phyloP scores from a whole-genome alignment of 192 early-diverging fungal species.

The Powellomyces hirtus region DNA sequence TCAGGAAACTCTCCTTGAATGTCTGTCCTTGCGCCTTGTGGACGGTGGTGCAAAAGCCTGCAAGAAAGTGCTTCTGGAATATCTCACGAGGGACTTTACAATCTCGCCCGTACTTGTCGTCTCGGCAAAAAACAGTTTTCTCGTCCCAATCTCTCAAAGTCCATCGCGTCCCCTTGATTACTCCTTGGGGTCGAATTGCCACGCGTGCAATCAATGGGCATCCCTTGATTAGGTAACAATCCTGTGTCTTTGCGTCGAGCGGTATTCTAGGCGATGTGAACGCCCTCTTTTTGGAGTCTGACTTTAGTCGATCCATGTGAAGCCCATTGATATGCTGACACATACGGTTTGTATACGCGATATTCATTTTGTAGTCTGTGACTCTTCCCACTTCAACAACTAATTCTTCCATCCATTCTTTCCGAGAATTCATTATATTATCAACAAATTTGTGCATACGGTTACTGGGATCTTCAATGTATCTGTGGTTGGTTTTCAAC shows the following conservation, averaged over 20 bases:
- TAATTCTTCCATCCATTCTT: background rate
- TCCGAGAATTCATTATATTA: background rate
- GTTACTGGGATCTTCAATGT: constrained; percentile 10
- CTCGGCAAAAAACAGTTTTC: background rate
- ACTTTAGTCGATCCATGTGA: constrained; percentile 1
- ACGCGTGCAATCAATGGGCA: constrained; percentile 6
- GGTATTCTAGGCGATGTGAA: background rate
- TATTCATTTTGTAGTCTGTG: constrained; percentile 6
- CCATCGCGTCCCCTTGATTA: constrained; percentile 18
- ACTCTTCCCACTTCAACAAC: background rate
- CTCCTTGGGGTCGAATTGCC: background rate
- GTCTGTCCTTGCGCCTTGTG: constrained; percentile 23
- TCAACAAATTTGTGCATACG: constrained; percentile 1
- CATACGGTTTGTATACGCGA: constrained; percentile 16
- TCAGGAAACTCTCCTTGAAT: constrained; percentile 11
- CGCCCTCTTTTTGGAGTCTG: background rate
- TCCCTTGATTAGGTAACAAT: constrained; percentile 12
- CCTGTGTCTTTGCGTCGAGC: constrained; percentile 7
- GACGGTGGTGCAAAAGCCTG: constrained; percentile 7
- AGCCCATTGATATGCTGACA: constrained; percentile 6
- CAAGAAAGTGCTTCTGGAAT: constrained; percentile 14
- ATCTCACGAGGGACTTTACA: background rate
- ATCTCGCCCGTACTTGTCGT: background rate
- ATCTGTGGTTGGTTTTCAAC: constrained; percentile 1
- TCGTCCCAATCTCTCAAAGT: background rate